These are phyloP conservation scores for Solanum chaucha DNA, from an alignment of 257 asterid species.

Conservation along the genomic window DNA sequence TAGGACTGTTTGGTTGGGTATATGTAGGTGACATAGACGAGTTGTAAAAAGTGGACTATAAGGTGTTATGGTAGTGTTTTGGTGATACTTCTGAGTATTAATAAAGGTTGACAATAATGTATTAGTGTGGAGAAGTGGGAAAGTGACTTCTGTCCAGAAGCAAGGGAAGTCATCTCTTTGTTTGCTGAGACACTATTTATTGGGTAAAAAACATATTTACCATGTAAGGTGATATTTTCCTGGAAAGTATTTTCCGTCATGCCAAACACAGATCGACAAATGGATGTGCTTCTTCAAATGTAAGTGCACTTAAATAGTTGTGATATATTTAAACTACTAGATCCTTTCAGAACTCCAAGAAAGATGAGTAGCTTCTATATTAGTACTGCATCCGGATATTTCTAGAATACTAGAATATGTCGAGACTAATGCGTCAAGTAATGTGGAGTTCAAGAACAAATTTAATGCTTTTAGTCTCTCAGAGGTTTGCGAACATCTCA, in stretches of 20 bases:
- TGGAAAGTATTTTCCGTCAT: neutral
- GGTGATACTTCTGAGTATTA: neutral
- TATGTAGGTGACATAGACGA: neutral
- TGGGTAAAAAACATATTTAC: neutral
- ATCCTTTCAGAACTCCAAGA: neutral
- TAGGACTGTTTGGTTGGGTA: neutral
- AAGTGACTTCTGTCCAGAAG: neutral
- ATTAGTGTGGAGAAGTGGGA: neutral
- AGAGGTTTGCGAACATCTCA: neutral
- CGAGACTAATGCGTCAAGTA: neutral
- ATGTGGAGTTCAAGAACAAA: neutral
- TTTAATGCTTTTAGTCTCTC: neutral
- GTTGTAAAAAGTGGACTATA: neutral
- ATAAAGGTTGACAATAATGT: neutral
- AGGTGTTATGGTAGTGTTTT: neutral
- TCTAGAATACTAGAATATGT: neutral
- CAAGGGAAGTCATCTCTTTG: neutral
- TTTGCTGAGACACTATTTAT: neutral
- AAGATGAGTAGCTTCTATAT: neutral
- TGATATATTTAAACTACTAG: neutral
- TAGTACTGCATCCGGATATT: neutral
- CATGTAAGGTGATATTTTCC: neutral
- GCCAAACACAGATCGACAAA: neutral
- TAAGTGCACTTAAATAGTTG: neutral
- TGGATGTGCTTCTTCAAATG: neutral